A percentile compares a stretch with the other conserved stretches of the same genome.
Conservation (phyloP, 148 eudicot species). For the Polygonum maritimum region DNA sequence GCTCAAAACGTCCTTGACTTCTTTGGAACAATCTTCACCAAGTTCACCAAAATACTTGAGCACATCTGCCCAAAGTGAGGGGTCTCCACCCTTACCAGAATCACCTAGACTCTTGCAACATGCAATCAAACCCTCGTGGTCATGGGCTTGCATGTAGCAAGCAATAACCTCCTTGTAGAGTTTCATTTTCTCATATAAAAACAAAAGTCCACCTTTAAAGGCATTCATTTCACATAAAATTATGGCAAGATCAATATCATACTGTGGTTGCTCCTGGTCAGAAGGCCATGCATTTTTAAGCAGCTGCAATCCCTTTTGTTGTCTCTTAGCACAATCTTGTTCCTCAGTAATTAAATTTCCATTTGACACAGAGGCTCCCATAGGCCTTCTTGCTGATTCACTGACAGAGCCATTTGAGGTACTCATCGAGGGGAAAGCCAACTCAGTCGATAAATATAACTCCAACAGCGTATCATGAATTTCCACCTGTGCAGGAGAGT, state of each 20-base stretch:
- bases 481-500: constrained; percentile 91
- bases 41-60: constrained; percentile 95
- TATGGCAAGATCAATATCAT: constrained; percentile 90
- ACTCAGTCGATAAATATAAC: constrained; percentile 72
- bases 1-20: constrained; percentile 86
- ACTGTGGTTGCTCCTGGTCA: constrained; percentile 70
- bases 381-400: constrained; percentile 15
- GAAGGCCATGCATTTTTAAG: constrained; percentile 86
- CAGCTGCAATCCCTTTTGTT: constrained; percentile 65
- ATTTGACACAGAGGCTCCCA: constrained; percentile 27
- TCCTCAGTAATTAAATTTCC: constrained; percentile 44
- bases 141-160: constrained; percentile 95
- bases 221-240: constrained; percentile 89
- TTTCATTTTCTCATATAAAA: constrained; percentile 90
- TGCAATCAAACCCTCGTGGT: constrained; percentile 89
- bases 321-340: constrained; percentile 46
- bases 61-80: constrained; percentile 89
- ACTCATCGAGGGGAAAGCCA: constrained; percentile 62
- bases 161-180: constrained; percentile 91
- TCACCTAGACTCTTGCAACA: constrained; percentile 99
- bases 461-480: constrained; percentile 89
- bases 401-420: constrained; percentile 28
- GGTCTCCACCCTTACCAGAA: constrained; percentile 88
- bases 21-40: constrained; percentile 98
- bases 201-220: constrained; percentile 70